Conservation (phyloP, 2,329 filamentous ascomycete genomes). For the Calonectria honghensis region DNA sequence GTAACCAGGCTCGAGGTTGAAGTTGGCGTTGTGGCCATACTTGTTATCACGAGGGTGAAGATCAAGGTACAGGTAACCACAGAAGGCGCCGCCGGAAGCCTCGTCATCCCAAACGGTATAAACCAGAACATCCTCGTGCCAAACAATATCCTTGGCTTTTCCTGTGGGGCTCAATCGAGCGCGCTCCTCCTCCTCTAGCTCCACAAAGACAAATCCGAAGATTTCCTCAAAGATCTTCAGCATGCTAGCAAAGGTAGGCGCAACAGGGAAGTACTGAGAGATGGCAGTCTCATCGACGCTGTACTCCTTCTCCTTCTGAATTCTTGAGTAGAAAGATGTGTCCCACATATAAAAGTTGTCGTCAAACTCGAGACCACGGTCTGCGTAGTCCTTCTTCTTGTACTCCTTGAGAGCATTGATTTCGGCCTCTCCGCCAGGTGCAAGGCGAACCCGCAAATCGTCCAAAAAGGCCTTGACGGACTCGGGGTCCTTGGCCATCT, state of each 20-base stretch:
- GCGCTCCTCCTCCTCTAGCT: conserved; percentile 80
- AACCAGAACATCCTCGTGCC: conserved; percentile 89
- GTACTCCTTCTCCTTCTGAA: conserved; percentile 88
- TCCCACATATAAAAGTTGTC: conserved; percentile 90
- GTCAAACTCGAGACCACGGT: conserved; percentile 75
- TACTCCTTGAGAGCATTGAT: conserved; percentile 81
- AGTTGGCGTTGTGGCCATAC: conserved; percentile 90
- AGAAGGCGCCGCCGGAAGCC: conserved; percentile 81
- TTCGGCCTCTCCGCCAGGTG: conserved; percentile 82
- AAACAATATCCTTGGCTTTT: conserved; percentile 82
- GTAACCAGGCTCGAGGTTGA: conserved; percentile 85
- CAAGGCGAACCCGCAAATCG: conserved; percentile 80
- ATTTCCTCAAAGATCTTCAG: conserved; percentile 88
- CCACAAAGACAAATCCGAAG: conserved; percentile 86
- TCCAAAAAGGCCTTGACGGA: conserved; percentile 83
- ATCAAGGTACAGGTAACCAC: conserved; percentile 89
- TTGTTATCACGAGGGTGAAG: conserved; percentile 87
- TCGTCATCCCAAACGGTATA: conserved; percentile 90
- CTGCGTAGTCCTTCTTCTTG: conserved; percentile 82
- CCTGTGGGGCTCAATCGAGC: conserved; percentile 79
- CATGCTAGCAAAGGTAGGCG: conserved; percentile 85
- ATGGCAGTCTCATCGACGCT: conserved; percentile 87
- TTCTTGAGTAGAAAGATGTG: conserved; percentile 84
- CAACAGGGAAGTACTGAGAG: conserved; percentile 88
- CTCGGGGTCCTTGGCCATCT: conserved; percentile 87